Base-by-base conservation (phyloP, 129 eudicot genomes). In the Tagetes patula region DNA sequence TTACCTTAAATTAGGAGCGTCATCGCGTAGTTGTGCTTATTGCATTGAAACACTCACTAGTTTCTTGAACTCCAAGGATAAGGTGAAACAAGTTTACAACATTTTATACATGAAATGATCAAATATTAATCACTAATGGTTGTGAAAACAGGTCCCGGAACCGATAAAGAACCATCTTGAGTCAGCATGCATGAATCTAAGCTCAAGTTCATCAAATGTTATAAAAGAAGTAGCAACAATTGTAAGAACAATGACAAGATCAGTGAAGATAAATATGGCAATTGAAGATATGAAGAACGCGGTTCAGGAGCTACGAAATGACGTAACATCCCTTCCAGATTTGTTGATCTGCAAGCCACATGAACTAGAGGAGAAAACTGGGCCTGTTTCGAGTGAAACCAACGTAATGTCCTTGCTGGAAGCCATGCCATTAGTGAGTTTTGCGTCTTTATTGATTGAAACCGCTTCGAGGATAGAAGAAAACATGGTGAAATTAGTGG, bases 41-140 rank as follows among this genome's bases (percentile, higher is more conserved):
- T 81, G 88, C 81, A 77, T 88, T 43, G 95, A 88, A 71, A 83
- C 90, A 64, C 88, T 88, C n/a, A 79, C 75, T n/a, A 88, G 90
- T 64, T 83, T 85, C 79, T 70, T 85, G 53, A 65, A 62, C 64
- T 69, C 86, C 75, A 82, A 83, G 70, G 63, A 72, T 34, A 81
- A 88, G 91, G 91, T 86, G 39, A 64, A 61, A 11, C 9, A 59
- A 32, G 12, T 48, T 61, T 5, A 30, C 32, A 31, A 1, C 3
- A 20, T 20, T 32, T 42, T 0, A 0, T 10, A 47, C 67, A 64
- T 2, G 6, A 78, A 54, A 47, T 11, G 1, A 45, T 41, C 9
- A 2, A 42, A 14, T 42, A 49, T 34, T 45, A 50, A 78, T 52
- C 42, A 52, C 20, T 1, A 32, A 30, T 42, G 27, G 14, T 8